Evolutionary conservation across 176 grass and related monocot genomes (phyloP), one percentile per base, ranked within the genome.

Genomic region (Eremochloa ophiuroides): DNA sequence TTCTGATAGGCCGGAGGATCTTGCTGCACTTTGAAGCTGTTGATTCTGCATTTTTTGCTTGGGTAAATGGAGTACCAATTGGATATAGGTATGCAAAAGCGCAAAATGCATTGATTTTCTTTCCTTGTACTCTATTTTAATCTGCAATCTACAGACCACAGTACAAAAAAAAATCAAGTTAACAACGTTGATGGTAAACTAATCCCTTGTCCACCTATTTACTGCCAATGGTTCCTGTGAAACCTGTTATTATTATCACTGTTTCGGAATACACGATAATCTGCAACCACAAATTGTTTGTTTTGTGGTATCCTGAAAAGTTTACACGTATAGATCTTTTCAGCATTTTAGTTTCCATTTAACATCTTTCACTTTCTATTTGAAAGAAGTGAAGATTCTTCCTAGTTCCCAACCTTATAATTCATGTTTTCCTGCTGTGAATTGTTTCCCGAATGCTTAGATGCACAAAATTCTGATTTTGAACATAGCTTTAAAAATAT

Each of bases 1-100:
- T 65, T 80, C 33, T 92, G 25, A 87, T 80, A 94, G 95, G 92
- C 86, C 90, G 92, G 42, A 93, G 92, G 82, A 89, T 98, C 73
- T 84, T 98, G 71, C 83, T 98, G 79, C 92, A 98, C 85, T 98
- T 98, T 63, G 95, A 98, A 91, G 95, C 86, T 84, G 92, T 86
- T 89, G 95, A 98, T 82, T 98, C 92, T 34, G 92, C 95, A 0
- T 95, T 93, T 84, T 83, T 95, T 89, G 92, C 84, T 93, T 98
- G 95, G 95, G 82, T 98, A 80, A 98, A 98, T 70, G 95, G 92
- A 3, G 47, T 93, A 66, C 86, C 80, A 16, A 26, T 98, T 84
- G 95, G 95, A 0, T 98, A 98, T 47, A 98, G 95, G 95, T 98
- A 87, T 87, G 79, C 10, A 68, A 76, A 35, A 17, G 16, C 44